These are phyloP conservation scores for Adansonia gregorii DNA, from an alignment of 441 rosid species.

Conservation along the genomic window DNA sequence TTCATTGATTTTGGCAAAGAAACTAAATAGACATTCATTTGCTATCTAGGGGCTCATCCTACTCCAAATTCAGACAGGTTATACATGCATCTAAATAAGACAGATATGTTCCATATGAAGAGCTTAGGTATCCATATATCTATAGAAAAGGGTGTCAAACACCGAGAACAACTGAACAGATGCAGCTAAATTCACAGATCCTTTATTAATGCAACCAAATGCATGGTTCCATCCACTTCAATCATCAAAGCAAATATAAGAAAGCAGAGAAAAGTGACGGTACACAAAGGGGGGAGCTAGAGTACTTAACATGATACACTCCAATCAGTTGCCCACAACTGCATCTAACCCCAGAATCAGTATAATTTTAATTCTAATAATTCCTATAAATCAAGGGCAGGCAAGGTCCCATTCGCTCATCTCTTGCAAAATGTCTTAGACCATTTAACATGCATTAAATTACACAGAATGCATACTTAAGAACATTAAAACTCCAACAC, in stretches of 20 bases:
- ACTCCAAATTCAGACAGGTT: not conserved
- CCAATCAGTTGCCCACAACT: not conserved
- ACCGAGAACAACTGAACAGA: constrained; percentile 8
- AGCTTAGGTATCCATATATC: not conserved
- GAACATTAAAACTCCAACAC: not conserved
- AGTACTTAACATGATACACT: not conserved
- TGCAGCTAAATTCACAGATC: constrained; percentile 2
- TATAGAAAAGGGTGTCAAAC: not conserved
- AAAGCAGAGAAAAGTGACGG: not conserved
- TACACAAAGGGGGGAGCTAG: not conserved
- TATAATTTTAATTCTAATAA: not conserved
- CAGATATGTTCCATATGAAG: not conserved
- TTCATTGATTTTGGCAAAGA: not conserved
- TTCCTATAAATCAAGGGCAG: not conserved
- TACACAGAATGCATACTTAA: not conserved
- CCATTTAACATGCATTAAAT: constrained; percentile 1
- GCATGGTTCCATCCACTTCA: not conserved
- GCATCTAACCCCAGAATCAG: not conserved
- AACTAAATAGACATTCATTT: not conserved
- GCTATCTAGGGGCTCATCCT: constrained; percentile 1
- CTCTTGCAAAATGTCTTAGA: not conserved
- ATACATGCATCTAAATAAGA: not conserved
- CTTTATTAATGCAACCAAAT: not conserved
- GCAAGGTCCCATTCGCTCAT: not conserved
- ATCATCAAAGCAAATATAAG: constrained; percentile 8